These are phyloP conservation scores for Striga asiatica DNA, from an alignment of 257 asterid genomes.

Conservation along the genomic window DNA sequence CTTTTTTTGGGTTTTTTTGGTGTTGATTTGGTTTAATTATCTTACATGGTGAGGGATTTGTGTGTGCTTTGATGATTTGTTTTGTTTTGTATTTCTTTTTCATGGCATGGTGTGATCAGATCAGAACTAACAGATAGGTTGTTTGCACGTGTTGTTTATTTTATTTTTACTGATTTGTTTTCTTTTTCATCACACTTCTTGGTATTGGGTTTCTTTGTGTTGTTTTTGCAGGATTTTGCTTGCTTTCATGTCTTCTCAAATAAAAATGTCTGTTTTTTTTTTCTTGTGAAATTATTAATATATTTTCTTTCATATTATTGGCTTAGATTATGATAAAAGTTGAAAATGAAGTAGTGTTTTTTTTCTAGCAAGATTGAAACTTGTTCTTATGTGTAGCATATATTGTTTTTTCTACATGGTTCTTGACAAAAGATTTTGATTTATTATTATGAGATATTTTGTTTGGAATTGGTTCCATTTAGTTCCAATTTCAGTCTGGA, in stretches of 20 bases:
- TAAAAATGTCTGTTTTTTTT: constrained; percentile 4
- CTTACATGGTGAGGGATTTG: constrained; percentile 11
- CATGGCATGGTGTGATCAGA: constrained; percentile 12
- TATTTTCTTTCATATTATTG: too few relatives aligned
- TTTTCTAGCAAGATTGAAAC: too few relatives aligned
- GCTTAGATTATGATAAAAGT: too few relatives aligned
- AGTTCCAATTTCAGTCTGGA: too few relatives aligned
- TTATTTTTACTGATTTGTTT: neutral
- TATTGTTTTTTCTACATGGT: too few relatives aligned
- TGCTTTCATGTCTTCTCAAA: constrained; percentile 23
- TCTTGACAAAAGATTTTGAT: too few relatives aligned
- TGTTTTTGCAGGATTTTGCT: constrained; percentile 22
- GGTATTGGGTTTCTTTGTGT: constrained; percentile 13
- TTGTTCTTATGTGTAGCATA: too few relatives aligned
- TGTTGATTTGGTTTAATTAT: neutral
- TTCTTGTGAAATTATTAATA: neutral
- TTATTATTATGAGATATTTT: too few relatives aligned
- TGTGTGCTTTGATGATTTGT: too few relatives aligned
- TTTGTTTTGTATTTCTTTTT: neutral
- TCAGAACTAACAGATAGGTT: constrained; percentile 19
- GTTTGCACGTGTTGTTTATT: constrained; percentile 15
- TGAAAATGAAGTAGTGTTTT: too few relatives aligned
- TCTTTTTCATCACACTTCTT: neutral
- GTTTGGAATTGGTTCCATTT: too few relatives aligned
- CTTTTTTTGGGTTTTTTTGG: neutral